A percentile compares a stretch with the other conserved stretches of the same genome.
Evolutionary conservation across 768 basidiomycete species (phyloP).

Genomic region (Suillus alpinus): DNA sequence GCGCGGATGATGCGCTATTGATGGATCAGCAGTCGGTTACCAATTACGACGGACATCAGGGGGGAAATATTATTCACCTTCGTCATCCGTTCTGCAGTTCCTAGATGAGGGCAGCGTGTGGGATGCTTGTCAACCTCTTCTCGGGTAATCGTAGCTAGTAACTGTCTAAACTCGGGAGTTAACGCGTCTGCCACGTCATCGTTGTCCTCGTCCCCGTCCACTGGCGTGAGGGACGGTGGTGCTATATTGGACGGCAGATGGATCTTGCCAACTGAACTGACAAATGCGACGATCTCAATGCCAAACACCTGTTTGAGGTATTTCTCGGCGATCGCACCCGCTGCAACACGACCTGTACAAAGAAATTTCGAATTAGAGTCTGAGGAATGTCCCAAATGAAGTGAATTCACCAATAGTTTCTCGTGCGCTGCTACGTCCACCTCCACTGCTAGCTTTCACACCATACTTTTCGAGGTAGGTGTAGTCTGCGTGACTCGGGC

Average conservation of each 20-base stretch:
- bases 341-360: conserved; percentile 83
- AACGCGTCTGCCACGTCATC: conserved; percentile 70
- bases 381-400: not conserved
- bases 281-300: conserved; percentile 95
- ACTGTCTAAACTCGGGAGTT: conserved; percentile 76
- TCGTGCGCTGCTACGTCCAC: conserved; percentile 90
- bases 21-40: conserved; percentile 9
- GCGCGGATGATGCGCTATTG: conserved; percentile 87
- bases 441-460: conserved; percentile 94
- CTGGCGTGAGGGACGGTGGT: conserved; percentile 36
- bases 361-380: conserved; percentile 3
- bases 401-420: conserved; percentile 82
- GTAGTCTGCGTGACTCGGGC: conserved; percentile 96
- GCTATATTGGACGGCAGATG: conserved; percentile 60
- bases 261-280: conserved; percentile 93
- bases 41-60: conserved; percentile 35
- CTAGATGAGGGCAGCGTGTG: conserved; percentile 87
- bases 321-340: conserved; percentile 96
- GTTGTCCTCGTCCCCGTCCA: conserved; percentile 53
- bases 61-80: conserved; percentile 47
- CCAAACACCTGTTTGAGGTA: conserved; percentile 86
- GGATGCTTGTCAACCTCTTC: conserved; percentile 84
- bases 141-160: conserved; percentile 78
- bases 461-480: conserved; percentile 98
- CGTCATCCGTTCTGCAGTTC: conserved; percentile 89